phyloP scores from a whole-genome alignment of 176 grass and related monocot genomes.

The Aegilops sharonensis region DNA sequence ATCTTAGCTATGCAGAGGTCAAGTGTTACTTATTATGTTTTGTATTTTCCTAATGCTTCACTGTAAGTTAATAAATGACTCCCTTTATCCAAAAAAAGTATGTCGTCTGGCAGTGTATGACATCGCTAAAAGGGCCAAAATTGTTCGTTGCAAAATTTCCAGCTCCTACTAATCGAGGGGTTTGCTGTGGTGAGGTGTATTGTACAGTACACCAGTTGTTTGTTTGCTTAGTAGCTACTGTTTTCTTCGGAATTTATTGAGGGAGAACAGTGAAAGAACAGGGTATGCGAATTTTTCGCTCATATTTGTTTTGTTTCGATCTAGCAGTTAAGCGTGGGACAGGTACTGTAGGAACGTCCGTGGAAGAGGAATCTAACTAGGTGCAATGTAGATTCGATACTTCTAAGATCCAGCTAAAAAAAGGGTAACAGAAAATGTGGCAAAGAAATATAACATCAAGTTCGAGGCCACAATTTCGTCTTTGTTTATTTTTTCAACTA shows the following conservation, averaged over 20 bases:
- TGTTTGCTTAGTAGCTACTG: not conserved
- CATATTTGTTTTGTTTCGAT: not conserved
- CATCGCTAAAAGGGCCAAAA: not conserved
- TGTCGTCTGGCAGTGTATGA: not conserved
- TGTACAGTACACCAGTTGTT: not conserved
- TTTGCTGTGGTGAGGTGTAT: not conserved
- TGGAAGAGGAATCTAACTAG: not conserved
- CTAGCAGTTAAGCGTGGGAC: conserved; percentile 3
- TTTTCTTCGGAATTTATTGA: not conserved
- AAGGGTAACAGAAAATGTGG: not conserved
- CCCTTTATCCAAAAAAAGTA: not conserved
- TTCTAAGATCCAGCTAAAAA: not conserved
- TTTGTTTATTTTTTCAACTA: not conserved
- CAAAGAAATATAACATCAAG: not conserved
- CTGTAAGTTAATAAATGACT: no score
- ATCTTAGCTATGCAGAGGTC: no score
- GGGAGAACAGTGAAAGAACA: not conserved
- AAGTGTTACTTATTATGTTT: no score
- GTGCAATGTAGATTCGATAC: not conserved
- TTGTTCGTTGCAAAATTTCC: not conserved
- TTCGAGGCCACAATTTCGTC: not conserved
- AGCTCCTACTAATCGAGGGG: not conserved
- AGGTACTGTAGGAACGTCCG: conserved; percentile 10
- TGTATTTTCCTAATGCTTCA: no score
- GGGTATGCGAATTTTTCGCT: not conserved